These are phyloP conservation scores for Ustanciosporium gigantosporum DNA, from an alignment of 1,284 basidiomycete genomes.

Conservation along the genomic window DNA sequence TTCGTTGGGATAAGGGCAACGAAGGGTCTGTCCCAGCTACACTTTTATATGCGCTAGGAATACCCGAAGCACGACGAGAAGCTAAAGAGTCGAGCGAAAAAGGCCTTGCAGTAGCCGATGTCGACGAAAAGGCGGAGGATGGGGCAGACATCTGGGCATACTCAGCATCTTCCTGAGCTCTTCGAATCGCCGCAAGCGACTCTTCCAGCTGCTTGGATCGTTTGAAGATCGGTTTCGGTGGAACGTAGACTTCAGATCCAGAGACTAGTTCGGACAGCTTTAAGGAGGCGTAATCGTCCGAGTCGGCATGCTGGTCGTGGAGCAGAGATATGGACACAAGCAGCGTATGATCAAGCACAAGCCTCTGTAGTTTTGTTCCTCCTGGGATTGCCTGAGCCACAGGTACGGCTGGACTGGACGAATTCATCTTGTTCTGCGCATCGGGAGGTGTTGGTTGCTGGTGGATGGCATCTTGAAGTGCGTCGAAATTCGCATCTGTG, in stretches of 20 bases:
- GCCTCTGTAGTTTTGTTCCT: neutral
- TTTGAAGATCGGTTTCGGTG: constrained; percentile 21
- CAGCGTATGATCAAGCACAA: constrained; percentile 13
- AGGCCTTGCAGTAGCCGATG: too few species aligned
- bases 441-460: too few species aligned
- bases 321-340: constrained; percentile 14
- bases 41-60: constrained; percentile 17
- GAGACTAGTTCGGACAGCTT: constrained; percentile 16
- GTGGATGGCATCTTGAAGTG: too few species aligned
- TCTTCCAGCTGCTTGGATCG: constrained; percentile 25
- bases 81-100: neutral
- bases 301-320: neutral
- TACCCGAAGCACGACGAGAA: constrained; percentile 8
- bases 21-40: constrained; percentile 29
- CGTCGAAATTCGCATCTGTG: too few species aligned
- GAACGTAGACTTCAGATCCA: constrained; percentile 11
- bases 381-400: too few species aligned
- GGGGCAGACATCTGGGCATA: constrained; percentile 23
- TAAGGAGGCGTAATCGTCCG: neutral
- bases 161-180: constrained; percentile 25
- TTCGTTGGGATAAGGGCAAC: constrained; percentile 12
- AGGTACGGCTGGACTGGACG: constrained; percentile 17
- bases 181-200: constrained; percentile 16
- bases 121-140: neutral
- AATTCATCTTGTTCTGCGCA: too few species aligned